Evolutionary conservation across 345 rosid species (phyloP).

Genomic region (Camelina neglecta): DNA sequence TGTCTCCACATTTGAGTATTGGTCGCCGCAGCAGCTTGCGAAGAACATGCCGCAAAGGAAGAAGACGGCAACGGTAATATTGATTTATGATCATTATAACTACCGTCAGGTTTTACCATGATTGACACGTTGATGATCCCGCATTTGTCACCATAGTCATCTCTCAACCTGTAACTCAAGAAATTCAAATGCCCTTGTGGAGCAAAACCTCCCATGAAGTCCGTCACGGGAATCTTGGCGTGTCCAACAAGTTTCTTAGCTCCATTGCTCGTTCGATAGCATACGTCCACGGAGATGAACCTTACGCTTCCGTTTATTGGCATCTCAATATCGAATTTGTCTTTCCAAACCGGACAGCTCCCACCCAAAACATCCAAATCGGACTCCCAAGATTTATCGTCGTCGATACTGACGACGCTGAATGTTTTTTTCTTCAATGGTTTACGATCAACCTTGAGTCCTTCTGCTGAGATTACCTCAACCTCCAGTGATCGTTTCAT

Average conservation of each 20-base stretch:
- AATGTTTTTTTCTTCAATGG: constrained; percentile 49
- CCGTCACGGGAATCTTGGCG: constrained; percentile 58
- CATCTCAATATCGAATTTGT: constrained; percentile 51
- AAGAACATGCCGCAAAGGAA: constrained; percentile 24
- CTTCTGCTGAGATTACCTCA: constrained; percentile 63
- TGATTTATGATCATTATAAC: neutral
- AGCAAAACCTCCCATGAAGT: constrained; percentile 56
- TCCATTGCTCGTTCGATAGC: constrained; percentile 43
- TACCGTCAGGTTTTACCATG: constrained; percentile 45
- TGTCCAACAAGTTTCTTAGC: constrained; percentile 46
- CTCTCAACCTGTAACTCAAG: constrained; percentile 73
- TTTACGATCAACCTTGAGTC: constrained; percentile 51
- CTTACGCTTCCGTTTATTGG: constrained; percentile 41
- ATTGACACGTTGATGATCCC: constrained; percentile 72
- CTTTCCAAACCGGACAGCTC: constrained; percentile 60
- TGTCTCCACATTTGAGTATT: constrained; percentile 38
- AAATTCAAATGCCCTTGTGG: constrained; percentile 63
- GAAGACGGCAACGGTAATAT: neutral
- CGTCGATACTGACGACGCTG: constrained; percentile 44
- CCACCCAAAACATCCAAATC: constrained; percentile 49
- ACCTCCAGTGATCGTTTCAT: constrained; percentile 50
- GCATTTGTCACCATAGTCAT: constrained; percentile 49
- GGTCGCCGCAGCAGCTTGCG: constrained; percentile 28
- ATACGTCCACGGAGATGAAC: constrained; percentile 53
- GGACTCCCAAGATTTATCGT: constrained; percentile 26